A percentile compares a stretch with the other conserved stretches of the same genome.
These are phyloP conservation scores for Wallemia mellicola DNA, from an alignment of 1,284 basidiomycete genomes.

Conservation along the genomic window DNA sequence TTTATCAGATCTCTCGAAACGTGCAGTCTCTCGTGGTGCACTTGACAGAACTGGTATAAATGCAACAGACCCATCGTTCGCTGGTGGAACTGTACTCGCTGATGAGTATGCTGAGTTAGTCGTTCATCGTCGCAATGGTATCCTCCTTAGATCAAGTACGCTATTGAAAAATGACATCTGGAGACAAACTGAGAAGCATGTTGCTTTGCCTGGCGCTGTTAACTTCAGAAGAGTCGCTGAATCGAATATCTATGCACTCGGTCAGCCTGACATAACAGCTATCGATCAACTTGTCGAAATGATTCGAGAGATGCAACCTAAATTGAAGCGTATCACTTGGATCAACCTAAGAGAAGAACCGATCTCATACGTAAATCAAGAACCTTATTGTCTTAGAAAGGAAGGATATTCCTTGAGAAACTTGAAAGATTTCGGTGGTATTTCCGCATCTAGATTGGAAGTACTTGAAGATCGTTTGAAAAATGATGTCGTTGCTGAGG, in stretches of 20 bases:
- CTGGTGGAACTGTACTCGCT: constrained; percentile 58
- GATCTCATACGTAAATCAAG: constrained; percentile 4
- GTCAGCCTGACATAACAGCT: constrained; percentile 2
- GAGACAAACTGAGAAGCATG: constrained; percentile 3
- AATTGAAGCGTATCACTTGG: constrained; percentile 44
- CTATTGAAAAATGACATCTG: constrained; percentile 15
- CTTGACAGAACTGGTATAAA: constrained; percentile 38
- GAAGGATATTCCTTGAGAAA: constrained; percentile 41
- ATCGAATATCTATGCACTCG: constrained; percentile 64
- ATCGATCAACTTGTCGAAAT: neutral
- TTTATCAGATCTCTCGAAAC: constrained; percentile 39
- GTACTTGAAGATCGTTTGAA: constrained; percentile 69
- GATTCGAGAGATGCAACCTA: constrained; percentile 29
- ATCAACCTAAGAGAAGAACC: constrained; percentile 46
- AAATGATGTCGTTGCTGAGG: constrained; percentile 60
- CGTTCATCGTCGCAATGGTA: constrained; percentile 50
- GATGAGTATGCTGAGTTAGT: constrained; percentile 86
- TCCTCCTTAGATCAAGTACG: constrained; percentile 53
- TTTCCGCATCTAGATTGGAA: constrained; percentile 59
- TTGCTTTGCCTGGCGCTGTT: constrained; percentile 47
- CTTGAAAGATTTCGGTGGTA: constrained; percentile 80
- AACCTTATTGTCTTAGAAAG: constrained; percentile 19
- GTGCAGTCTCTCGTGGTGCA: constrained; percentile 24
- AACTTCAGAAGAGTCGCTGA: constrained; percentile 69
- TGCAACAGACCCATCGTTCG: constrained; percentile 41